A percentile compares a stretch with the other conserved stretches of the same genome.
Evolutionary conservation across 2,329 filamentous ascomycete species (phyloP).

Genomic region (Aureobasidium mangrovei): DNA sequence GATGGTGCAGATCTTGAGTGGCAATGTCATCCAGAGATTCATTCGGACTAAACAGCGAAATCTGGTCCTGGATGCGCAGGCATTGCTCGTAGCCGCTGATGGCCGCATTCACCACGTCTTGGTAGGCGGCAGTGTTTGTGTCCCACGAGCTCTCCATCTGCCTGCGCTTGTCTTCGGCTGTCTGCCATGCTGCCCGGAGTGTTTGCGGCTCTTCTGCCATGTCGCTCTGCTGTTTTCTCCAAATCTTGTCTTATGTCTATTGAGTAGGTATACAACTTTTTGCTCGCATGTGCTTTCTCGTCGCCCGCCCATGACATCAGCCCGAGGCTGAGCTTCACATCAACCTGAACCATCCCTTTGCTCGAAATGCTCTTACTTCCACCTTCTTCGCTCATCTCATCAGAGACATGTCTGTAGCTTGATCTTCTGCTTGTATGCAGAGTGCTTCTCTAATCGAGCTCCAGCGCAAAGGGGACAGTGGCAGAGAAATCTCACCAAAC

Average conservation of each 20-base stretch:
- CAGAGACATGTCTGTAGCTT: no score
- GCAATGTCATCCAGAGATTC: slow-evolving; percentile 80
- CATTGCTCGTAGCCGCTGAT: slow-evolving; percentile 67
- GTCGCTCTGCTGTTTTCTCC: not conserved
- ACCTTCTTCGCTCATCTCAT: no score
- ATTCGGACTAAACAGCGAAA: slow-evolving; percentile 84
- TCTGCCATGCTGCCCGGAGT: slow-evolving; percentile 46
- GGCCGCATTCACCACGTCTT: slow-evolving; percentile 56
- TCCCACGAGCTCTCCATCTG: slow-evolving; percentile 56
- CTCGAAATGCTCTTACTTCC: no score
- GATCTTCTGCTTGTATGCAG: no score
- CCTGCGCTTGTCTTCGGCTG: slow-evolving; percentile 47
- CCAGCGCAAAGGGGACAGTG: no score
- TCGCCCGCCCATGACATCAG: no score
- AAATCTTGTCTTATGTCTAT: not conserved
- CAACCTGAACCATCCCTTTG: no score
- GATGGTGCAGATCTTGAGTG: slow-evolving; percentile 76
- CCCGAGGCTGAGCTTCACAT: no score
- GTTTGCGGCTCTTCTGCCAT: slow-evolving; percentile 43
- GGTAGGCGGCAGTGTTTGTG: slow-evolving; percentile 56
- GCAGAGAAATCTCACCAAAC: no score
- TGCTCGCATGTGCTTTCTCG: no score
- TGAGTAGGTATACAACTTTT: not conserved
- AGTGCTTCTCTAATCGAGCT: no score
- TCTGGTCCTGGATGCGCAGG: slow-evolving; percentile 55